These are phyloP conservation scores for Komagataella mondaviorum DNA, from an alignment of 805 yeast species.

Conservation along the genomic window DNA sequence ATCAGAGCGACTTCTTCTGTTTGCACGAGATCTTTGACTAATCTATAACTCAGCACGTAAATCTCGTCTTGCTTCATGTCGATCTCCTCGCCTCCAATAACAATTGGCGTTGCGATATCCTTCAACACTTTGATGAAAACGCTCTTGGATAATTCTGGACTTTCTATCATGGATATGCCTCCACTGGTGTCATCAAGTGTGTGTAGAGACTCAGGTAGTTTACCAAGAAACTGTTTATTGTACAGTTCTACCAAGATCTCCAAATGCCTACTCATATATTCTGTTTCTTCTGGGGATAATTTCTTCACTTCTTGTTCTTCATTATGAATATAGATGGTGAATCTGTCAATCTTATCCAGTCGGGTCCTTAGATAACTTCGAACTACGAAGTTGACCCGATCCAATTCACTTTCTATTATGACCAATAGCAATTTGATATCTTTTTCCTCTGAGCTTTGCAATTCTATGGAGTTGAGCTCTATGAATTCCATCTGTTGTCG, in stretches of 20 bases:
- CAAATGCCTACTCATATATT: constrained; percentile 59
- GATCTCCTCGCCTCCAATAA: constrained; percentile 40
- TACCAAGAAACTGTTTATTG: constrained; percentile 48
- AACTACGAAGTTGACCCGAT: constrained; percentile 71
- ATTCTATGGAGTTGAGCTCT: constrained; percentile 65
- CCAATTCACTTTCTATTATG: constrained; percentile 85
- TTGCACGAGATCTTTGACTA: constrained; percentile 25
- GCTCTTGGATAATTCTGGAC: constrained; percentile 63
- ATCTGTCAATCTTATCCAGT: constrained; percentile 60
- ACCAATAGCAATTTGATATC: constrained; percentile 69
- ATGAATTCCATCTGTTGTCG: constrained; percentile 63
- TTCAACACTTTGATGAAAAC: constrained; percentile 56
- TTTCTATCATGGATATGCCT: constrained; percentile 59
- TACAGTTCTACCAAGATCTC: constrained; percentile 51
- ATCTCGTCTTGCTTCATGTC: constrained; percentile 52
- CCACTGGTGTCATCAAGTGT: constrained; percentile 66
- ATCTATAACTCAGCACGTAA: constrained; percentile 60
- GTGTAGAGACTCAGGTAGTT: constrained; percentile 56
- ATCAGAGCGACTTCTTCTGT: constrained; percentile 29
- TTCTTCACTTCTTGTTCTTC: constrained; percentile 21
- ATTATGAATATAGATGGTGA: constrained; percentile 43
- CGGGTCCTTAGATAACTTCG: constrained; percentile 73
- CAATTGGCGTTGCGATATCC: constrained; percentile 23
- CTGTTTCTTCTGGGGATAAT: constrained; percentile 46
- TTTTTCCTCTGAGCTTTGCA: constrained; percentile 40